Evolutionary conservation across 139 green algal species (phyloP).

Genomic region (Tetradesmus lagerheimii): DNA sequence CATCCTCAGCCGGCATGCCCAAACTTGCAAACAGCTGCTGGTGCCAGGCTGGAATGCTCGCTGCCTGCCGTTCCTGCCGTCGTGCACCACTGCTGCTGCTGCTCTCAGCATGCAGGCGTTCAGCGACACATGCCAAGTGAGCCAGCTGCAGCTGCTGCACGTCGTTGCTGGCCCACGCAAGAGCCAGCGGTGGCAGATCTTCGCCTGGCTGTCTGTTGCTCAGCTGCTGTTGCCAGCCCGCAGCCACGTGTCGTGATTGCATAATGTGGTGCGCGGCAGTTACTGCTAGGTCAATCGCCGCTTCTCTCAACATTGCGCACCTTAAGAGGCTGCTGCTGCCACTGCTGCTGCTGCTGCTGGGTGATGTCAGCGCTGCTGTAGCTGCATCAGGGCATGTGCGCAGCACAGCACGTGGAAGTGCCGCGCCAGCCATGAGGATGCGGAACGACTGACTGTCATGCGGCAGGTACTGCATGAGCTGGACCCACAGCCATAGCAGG

Average conservation of each 20-base stretch:
- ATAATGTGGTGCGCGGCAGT: too few species aligned
- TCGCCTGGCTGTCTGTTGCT: neutral
- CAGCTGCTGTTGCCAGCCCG: neutral
- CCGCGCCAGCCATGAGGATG: too few species aligned
- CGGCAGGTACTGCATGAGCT: too few species aligned
- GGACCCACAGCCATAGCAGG: too few species aligned
- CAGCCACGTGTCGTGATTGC: too few species aligned
- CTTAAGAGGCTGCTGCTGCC: neutral
- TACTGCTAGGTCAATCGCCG: too few species aligned
- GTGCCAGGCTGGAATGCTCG: neutral
- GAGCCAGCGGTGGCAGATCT: too few species aligned
- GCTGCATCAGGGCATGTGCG: neutral
- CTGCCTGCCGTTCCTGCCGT: conserved; percentile 3
- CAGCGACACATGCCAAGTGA: neutral
- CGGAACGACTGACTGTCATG: too few species aligned
- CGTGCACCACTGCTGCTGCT: neutral
- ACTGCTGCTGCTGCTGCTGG: conserved; percentile 22
- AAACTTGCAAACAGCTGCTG: neutral
- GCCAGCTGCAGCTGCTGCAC: neutral
- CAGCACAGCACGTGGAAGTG: too few species aligned
- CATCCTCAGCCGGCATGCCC: neutral
- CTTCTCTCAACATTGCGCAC: neutral
- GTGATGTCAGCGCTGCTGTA: conserved; percentile 2
- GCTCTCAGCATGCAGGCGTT: neutral
- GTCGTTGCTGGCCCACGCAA: neutral